Evolutionary conservation across 2,329 filamentous ascomycete species (phyloP).

Genomic region (Nigrospora osmanthi): DNA sequence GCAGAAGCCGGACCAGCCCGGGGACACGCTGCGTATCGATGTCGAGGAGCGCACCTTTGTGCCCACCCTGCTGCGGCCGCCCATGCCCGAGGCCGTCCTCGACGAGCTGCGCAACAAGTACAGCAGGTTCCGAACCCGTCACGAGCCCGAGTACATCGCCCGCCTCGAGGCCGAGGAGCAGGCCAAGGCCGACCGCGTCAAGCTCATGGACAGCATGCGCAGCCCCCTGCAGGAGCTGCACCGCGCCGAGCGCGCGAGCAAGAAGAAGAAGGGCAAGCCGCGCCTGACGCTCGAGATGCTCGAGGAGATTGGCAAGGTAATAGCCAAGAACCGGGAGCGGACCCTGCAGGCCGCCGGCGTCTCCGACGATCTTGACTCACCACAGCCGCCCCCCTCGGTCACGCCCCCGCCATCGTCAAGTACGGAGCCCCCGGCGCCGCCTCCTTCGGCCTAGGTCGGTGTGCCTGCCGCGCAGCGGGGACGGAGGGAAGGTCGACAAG

Average conservation of each 20-base stretch:
- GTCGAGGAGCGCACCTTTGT: slow-evolving; percentile 70
- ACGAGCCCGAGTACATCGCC: slow-evolving; percentile 66
- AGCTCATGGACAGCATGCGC: slow-evolving; percentile 28
- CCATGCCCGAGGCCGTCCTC: slow-evolving; percentile 71
- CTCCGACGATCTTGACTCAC: slow-evolving; percentile 16
- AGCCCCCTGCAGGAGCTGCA: slow-evolving; percentile 55
- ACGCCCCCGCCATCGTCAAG: slow-evolving; percentile 1
- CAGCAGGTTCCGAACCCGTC: slow-evolving; percentile 72
- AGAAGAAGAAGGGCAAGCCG: slow-evolving; percentile 45
- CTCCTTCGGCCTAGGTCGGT: background rate
- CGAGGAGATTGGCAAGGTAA: slow-evolving; percentile 53
- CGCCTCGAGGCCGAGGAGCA: slow-evolving; percentile 53
- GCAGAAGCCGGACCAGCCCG: slow-evolving; percentile 43
- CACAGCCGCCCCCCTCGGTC: background rate
- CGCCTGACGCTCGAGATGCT: slow-evolving; percentile 51
- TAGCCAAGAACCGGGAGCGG: slow-evolving; percentile 43
- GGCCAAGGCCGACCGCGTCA: slow-evolving; percentile 31
- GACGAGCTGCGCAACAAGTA: slow-evolving; percentile 82
- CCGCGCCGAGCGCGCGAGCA: slow-evolving; percentile 41
- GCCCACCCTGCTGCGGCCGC: slow-evolving; percentile 68
- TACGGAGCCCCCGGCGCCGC: background rate
- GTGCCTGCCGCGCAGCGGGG: too few relatives aligned
- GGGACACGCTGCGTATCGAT: slow-evolving; percentile 69
- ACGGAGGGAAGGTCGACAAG: too few relatives aligned
- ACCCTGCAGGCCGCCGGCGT: slow-evolving; percentile 29